Percentiles rank a stretch among this genome's conserved stretches.
These are phyloP conservation scores for Trapa incisa DNA, from an alignment of 345 rosid genomes.

Conservation along the genomic window DNA sequence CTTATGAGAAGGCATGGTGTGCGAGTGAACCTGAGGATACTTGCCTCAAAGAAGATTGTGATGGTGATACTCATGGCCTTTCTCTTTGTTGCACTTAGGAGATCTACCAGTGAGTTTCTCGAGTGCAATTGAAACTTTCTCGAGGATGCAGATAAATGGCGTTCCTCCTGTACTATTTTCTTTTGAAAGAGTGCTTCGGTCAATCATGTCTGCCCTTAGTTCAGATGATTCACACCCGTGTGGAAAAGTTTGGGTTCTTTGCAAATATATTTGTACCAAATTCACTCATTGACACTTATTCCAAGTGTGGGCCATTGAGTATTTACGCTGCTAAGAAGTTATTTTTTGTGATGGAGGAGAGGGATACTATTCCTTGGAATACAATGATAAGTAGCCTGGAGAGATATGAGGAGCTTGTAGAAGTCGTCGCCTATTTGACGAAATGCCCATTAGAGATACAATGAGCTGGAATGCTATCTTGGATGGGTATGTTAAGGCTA, in stretches of 20 bases:
- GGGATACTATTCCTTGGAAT: constrained; percentile 19
- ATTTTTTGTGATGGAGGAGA: constrained; percentile 41
- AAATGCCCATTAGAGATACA: constrained; percentile 33
- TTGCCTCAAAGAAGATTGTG: constrained; percentile 74
- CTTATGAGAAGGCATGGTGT: constrained; percentile 55
- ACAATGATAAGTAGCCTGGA: constrained; percentile 44
- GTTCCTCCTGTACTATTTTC: constrained; percentile 14
- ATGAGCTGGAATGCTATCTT: no score
- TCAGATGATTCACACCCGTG: no score
- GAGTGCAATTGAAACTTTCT: no score
- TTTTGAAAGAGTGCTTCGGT: constrained; percentile 53
- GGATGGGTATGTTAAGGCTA: constrained; percentile 3
- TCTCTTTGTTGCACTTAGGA: constrained; percentile 36
- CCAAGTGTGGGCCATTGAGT: constrained; percentile 51
- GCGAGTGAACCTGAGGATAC: constrained; percentile 56
- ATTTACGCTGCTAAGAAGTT: constrained; percentile 44
- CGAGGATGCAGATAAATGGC: no score
- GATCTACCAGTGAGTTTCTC: neutral
- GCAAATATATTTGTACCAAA: constrained; percentile 73
- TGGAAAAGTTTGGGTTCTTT: constrained; percentile 11
- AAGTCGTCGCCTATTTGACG: constrained; percentile 48
- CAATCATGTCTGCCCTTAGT: constrained; percentile 2
- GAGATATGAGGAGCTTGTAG: constrained; percentile 38
- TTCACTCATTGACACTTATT: constrained; percentile 65
- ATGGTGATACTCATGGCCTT: constrained; percentile 29